These are phyloP conservation scores for Cercis canadensis DNA, from an alignment of 306 rosid genomes.

Conservation along the genomic window DNA sequence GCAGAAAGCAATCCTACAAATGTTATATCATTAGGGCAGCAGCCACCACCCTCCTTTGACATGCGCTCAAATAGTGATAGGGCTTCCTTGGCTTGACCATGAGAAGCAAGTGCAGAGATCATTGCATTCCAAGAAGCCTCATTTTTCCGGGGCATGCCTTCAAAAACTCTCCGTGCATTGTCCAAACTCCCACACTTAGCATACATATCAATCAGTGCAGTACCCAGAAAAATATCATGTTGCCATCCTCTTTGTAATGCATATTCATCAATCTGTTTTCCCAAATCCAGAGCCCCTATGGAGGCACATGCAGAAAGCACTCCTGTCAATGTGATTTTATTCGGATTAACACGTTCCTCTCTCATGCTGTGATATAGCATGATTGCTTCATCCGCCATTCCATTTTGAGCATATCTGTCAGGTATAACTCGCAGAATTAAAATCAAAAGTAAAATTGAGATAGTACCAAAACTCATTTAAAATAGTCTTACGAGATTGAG, in stretches of 20 bases:
- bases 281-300: constrained; percentile 80
- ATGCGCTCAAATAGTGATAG: constrained; percentile 68
- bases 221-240: constrained; percentile 69
- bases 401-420: constrained; percentile 92
- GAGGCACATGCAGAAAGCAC: constrained; percentile 80
- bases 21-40: constrained; percentile 80
- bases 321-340: constrained; percentile 76
- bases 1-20: constrained; percentile 93
- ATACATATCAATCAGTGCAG: constrained; percentile 91
- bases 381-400: constrained; percentile 84
- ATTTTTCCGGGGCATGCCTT: constrained; percentile 74
- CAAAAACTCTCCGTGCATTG: constrained; percentile 71
- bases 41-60: constrained; percentile 63
- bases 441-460: constrained; percentile 16
- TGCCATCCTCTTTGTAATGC: constrained; percentile 69
- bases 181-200: constrained; percentile 92
- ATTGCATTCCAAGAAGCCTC: constrained; percentile 96
- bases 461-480: constrained; percentile 14
- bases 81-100: constrained; percentile 83
- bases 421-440: constrained; percentile 16
- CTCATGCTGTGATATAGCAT: constrained; percentile 68
- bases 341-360: constrained; percentile 55
- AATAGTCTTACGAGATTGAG: neutral
- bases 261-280: constrained; percentile 69
- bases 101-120: constrained; percentile 95